Base-by-base conservation (phyloP, 306 rosid genomes). In the Quercus gilva region DNA sequence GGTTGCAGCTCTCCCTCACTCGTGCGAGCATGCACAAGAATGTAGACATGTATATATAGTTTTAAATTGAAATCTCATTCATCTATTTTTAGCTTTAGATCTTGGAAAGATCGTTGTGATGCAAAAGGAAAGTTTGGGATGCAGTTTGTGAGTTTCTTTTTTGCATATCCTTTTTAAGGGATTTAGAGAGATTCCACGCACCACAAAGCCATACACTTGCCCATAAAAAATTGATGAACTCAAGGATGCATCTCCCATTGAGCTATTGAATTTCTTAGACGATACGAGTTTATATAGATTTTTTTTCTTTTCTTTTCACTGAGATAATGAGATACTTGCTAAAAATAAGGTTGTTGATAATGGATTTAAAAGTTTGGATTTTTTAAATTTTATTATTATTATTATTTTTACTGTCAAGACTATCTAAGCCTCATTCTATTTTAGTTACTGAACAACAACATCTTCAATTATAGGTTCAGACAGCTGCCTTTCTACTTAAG, bases 401-500 rank as follows among this genome's bases (percentile, higher is more conserved):
- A 3, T 43, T 23, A 23, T 35, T 8, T 37, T 41, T 41, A 8
- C 45, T 41, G 45, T 41, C 8, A 41, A 8, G 45, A 8, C 45
- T 41, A 41, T 41, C 45, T 41, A 41, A 8, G 45, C 45, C 45
- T 41, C 8, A 2, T 0, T 41, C 45, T 41, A 41, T 41, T 41
- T 41, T 41, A 41, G 49, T 29, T 5, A 4, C 71, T 31, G 23
- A 35, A 9, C 37, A 21, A 7, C 4, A 67, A 35, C 52, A 67
- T 74, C 67, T 69, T 81, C 55, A 23, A 75, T 58, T 51, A 25
- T 81, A 91, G 97, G 98, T 87, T 75, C 97, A 91, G 79, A 88
- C 95, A 60, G 90, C 97, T 68, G 99, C 92, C 80, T 89, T 97
- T n/a, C 84, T 94, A 3, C 91, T 92, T 43, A 91, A 91, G 83